Evolutionary conservation across 306 rosid genomes (phyloP).

Genomic region (Citrullus mucosospermus): DNA sequence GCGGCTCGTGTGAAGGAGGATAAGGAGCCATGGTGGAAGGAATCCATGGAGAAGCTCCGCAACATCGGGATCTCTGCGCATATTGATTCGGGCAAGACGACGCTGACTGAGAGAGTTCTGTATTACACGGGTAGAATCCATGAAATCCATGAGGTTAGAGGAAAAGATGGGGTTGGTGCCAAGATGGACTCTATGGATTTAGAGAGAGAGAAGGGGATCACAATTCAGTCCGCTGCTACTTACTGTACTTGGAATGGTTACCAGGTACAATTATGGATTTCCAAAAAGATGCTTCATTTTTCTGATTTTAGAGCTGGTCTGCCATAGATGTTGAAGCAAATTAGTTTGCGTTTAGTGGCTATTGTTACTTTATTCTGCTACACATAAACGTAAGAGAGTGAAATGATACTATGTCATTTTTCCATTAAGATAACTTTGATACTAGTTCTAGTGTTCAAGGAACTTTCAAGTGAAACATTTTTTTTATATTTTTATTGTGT

Average conservation of each 20-base stretch:
- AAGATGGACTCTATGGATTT: constrained; percentile 98
- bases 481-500: background rate
- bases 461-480: background rate
- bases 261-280: constrained; percentile 30
- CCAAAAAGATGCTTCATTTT: background rate
- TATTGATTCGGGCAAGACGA: constrained; percentile 95
- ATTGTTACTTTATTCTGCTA: background rate
- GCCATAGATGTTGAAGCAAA: background rate
- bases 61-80: constrained; percentile 98
- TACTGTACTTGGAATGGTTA: constrained; percentile 84
- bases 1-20: constrained; percentile 56
- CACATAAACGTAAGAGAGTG: background rate
- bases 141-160: constrained; percentile 92
- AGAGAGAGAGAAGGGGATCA: constrained; percentile 92
- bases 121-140: constrained; percentile 86
- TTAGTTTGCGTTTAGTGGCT: background rate
- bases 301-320: background rate
- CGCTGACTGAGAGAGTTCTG: constrained; percentile 81
- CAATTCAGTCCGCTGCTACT: constrained; percentile 92
- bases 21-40: constrained; percentile 90
- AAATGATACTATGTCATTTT: background rate
- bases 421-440: background rate
- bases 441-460: background rate
- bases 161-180: constrained; percentile 91
- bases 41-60: constrained; percentile 59